Percentiles rank a stretch among this genome's conserved stretches.
Evolutionary conservation across 192 early-diverging fungal species (phyloP).

Genomic region (Thamnidium elegans): DNA sequence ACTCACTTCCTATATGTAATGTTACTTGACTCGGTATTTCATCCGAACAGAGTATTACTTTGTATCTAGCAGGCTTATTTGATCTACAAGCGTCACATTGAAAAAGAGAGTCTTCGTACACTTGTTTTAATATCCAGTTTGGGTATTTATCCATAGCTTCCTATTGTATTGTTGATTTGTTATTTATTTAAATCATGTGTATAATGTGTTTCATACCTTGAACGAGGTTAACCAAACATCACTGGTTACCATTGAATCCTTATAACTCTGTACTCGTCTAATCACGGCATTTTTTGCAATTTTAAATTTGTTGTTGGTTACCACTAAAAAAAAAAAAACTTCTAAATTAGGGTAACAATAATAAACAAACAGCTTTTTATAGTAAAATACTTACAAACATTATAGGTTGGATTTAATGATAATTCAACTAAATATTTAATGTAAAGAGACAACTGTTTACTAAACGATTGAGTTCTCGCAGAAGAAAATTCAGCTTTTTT

Average conservation of each 20-base stretch:
- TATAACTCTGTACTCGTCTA: constrained; percentile 10
- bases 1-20: constrained; percentile 12
- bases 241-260: constrained; percentile 20
- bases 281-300: constrained; percentile 7
- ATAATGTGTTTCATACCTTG: constrained; percentile 1
- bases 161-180: not conserved
- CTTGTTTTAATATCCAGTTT: not conserved
- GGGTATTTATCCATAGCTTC: constrained; percentile 7
- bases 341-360: not conserved
- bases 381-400: no score
- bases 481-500: constrained; percentile 9
- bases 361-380: no score
- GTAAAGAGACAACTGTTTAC: not conserved
- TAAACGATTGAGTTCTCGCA: constrained; percentile 1
- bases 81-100: constrained; percentile 13
- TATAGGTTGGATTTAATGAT: no score
- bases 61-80: not conserved
- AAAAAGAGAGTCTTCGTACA: not conserved
- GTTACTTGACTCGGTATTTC: not conserved
- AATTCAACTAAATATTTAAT: not conserved
- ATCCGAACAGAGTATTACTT: not conserved
- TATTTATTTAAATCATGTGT: not conserved
- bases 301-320: constrained; percentile 4
- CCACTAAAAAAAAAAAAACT: not conserved
- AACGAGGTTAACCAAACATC: constrained; percentile 17